A percentile compares a stretch with the other conserved stretches of the same genome.
phyloP scores from a whole-genome alignment of 2,329 filamentous ascomycete genomes.

The Fusarium siculi region DNA sequence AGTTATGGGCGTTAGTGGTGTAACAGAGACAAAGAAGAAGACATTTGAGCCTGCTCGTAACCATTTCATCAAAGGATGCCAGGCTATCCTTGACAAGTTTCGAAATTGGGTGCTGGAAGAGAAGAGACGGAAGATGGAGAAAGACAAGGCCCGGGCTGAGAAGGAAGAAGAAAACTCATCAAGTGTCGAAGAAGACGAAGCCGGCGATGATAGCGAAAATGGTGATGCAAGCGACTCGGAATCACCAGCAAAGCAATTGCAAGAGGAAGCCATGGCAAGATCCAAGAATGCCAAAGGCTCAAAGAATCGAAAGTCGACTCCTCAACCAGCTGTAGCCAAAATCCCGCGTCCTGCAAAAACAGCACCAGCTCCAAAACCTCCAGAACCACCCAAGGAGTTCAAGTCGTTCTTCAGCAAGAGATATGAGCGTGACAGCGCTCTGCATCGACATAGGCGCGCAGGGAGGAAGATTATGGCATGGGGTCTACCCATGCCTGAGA shows the following conservation, averaged over 20 bases:
- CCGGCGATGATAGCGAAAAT: constrained; percentile 58
- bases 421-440: constrained; percentile 80
- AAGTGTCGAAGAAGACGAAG: constrained; percentile 39
- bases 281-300: constrained; percentile 53
- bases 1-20: constrained; percentile 86
- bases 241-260: constrained; percentile 74
- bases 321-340: constrained; percentile 36
- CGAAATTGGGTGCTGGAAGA: constrained; percentile 89
- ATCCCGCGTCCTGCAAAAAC: constrained; percentile 38
- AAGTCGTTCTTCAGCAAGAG: constrained; percentile 88
- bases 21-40: constrained; percentile 88
- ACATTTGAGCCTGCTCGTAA: constrained; percentile 86
- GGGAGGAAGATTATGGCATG: constrained; percentile 80
- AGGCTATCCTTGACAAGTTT: constrained; percentile 87
- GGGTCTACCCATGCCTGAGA: constrained; percentile 82
- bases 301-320: constrained; percentile 46
- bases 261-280: constrained; percentile 73
- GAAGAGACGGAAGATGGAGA: constrained; percentile 81
- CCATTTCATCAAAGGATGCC: constrained; percentile 86
- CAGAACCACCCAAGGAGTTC: constrained; percentile 69
- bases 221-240: constrained; percentile 64
- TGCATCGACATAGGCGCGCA: constrained; percentile 77
- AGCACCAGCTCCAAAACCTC: constrained; percentile 46
- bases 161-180: constrained; percentile 47
- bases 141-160: constrained; percentile 65